Percentiles rank a stretch among this genome's conserved stretches.
Evolutionary conservation across 495 filamentous ascomycete genomes (phyloP).

Genomic region (Pyronema omphalodes): DNA sequence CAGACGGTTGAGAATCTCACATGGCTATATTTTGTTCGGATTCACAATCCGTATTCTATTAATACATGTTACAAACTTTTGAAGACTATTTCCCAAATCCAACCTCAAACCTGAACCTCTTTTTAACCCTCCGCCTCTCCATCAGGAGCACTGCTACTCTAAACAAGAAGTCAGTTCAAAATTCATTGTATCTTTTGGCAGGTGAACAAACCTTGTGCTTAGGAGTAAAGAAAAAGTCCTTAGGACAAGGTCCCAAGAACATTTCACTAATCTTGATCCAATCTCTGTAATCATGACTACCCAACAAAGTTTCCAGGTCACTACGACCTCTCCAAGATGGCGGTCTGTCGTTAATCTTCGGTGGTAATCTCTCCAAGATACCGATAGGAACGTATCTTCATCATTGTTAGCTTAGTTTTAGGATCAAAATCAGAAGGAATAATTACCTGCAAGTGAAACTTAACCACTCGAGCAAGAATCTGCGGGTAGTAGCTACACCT

Average conservation of each 20-base stretch:
- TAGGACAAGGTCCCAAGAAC: slow-evolving; percentile 83
- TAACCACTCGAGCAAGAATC: slow-evolving; percentile 88
- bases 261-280: slow-evolving; percentile 99
- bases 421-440: neutral
- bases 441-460: slow-evolving; percentile 56
- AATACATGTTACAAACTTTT: too few species aligned
- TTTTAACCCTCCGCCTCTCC: slow-evolving; percentile 2
- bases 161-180: neutral
- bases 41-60: too few species aligned
- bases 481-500: slow-evolving; percentile 67
- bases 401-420: neutral
- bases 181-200: neutral
- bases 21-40: too few species aligned
- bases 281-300: slow-evolving; percentile 77
- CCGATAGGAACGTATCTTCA: slow-evolving; percentile 65
- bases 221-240: slow-evolving; percentile 85
- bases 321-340: slow-evolving; percentile 65
- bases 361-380: slow-evolving; percentile 69
- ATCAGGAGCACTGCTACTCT: slow-evolving; percentile 15
- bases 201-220: slow-evolving; percentile 54
- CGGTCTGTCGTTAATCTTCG: slow-evolving; percentile 68
- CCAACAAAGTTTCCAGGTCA: slow-evolving; percentile 80
- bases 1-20: too few species aligned
- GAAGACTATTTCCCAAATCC: too few species aligned
- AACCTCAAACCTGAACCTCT: neutral